A percentile compares a stretch with the other conserved stretches of the same genome.
phyloP scores from a whole-genome alignment of 768 basidiomycete genomes.

The Xanthoconium stramineum region DNA sequence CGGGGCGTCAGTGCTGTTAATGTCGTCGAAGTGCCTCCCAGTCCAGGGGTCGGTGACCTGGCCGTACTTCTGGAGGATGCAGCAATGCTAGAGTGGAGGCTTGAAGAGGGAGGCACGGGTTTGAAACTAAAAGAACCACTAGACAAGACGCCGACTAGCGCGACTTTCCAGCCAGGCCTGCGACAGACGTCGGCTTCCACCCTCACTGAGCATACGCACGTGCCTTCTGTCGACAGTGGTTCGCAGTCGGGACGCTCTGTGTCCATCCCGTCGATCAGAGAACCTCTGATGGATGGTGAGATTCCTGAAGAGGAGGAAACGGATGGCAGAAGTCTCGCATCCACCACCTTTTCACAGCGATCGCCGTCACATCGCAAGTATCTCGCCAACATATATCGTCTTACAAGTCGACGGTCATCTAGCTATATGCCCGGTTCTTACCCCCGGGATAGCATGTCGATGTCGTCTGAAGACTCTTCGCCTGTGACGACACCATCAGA shows the following conservation, averaged over 20 bases:
- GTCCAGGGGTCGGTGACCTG: slow-evolving; percentile 52
- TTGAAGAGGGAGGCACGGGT: slow-evolving; percentile 41
- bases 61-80: slow-evolving; percentile 55
- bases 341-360: slow-evolving; percentile 48
- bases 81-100: slow-evolving; percentile 51
- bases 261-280: slow-evolving; percentile 31
- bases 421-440: slow-evolving; percentile 40
- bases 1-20: slow-evolving; percentile 19
- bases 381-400: slow-evolving; percentile 47
- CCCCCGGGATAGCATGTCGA: slow-evolving; percentile 57
- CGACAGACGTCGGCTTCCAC: slow-evolving; percentile 22
- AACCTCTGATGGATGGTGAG: slow-evolving; percentile 22
- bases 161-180: slow-evolving; percentile 22
- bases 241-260: slow-evolving; percentile 26
- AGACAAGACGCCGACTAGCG: slow-evolving; percentile 24
- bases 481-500: slow-evolving; percentile 59
- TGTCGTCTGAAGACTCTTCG: slow-evolving; percentile 68
- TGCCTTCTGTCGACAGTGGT: slow-evolving; percentile 19
- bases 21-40: slow-evolving; percentile 37
- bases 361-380: slow-evolving; percentile 45
- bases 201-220: slow-evolving; percentile 15
- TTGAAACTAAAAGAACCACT: slow-evolving; percentile 8
- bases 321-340: slow-evolving; percentile 31
- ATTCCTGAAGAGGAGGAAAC: slow-evolving; percentile 27
- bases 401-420: slow-evolving; percentile 39